These are phyloP conservation scores for Solanum hybrid DNA, from an alignment of 305 asterid genomes.

Conservation along the genomic window DNA sequence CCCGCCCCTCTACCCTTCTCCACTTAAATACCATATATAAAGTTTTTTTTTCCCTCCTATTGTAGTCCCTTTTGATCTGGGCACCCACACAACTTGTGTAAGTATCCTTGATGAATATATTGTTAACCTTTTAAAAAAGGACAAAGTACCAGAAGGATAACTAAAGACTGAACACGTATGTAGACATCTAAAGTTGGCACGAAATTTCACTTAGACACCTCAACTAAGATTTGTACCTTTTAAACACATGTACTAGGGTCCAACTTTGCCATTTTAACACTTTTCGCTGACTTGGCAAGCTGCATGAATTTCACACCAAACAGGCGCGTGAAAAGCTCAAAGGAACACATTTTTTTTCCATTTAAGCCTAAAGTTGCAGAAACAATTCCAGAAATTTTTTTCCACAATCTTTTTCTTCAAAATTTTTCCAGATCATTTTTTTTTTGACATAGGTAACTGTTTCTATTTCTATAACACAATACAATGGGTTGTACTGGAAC, in stretches of 20 bases:
- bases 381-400: neutral
- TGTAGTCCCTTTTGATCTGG: neutral
- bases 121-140: neutral
- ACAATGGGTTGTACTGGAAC: too few relatives aligned
- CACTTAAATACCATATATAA: neutral
- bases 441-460: too few relatives aligned
- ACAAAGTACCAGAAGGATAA: neutral
- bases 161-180: neutral
- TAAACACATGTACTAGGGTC: neutral
- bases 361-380: neutral
- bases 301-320: neutral
- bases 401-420: neutral
- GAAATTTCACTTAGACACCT: neutral
- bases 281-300: neutral
- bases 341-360: neutral
- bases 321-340: neutral
- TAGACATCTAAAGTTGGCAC: neutral
- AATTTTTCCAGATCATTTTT: neutral
- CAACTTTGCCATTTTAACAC: neutral
- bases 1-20: too few relatives aligned
- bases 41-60: neutral
- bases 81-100: neutral
- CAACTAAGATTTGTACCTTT: neutral
- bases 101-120: neutral
- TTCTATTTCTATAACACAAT: too few relatives aligned